Conservation (phyloP, 495 filamentous ascomycete species). For the Neurospora tetraspora region DNA sequence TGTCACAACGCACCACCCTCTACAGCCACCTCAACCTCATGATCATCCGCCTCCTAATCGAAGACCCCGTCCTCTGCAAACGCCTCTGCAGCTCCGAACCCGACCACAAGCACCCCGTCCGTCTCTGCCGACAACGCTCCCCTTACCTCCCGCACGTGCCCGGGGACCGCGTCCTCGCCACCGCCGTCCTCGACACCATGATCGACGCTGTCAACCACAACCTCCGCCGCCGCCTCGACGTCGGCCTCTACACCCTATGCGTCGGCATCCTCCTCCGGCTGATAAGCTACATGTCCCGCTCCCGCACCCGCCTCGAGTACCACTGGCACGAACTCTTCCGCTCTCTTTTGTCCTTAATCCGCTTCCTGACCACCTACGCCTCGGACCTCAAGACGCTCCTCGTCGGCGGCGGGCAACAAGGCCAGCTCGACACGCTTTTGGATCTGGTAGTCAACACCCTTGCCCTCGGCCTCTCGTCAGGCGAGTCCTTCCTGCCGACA, state of each 20-base stretch:
- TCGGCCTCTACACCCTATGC: slow-evolving; percentile 68
- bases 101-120: slow-evolving; percentile 53
- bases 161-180: slow-evolving; percentile 59
- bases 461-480: slow-evolving; percentile 73
- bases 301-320: slow-evolving; percentile 66
- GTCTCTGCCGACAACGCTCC: slow-evolving; percentile 81
- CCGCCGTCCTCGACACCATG: slow-evolving; percentile 73
- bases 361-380: slow-evolving; percentile 80
- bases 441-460: slow-evolving; percentile 75
- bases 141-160: slow-evolving; percentile 73
- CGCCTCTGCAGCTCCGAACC: slow-evolving; percentile 69
- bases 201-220: slow-evolving; percentile 93
- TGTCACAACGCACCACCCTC: slow-evolving; percentile 61
- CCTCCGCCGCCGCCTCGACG: slow-evolving; percentile 72
- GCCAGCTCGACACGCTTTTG: slow-evolving; percentile 43
- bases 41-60: slow-evolving; percentile 75
- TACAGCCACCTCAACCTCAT: slow-evolving; percentile 79
- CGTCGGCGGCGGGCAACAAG: background rate
- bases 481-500: slow-evolving; percentile 88
- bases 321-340: slow-evolving; percentile 97
- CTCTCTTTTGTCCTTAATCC: slow-evolving; percentile 76
- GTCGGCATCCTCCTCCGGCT: slow-evolving; percentile 74
- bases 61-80: slow-evolving; percentile 79
- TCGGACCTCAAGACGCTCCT: slow-evolving; percentile 54
- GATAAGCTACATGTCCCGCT: slow-evolving; percentile 72